A percentile compares a stretch with the other conserved stretches of the same genome.
Evolutionary conservation across 2,329 filamentous ascomycete genomes (phyloP).

Genomic region (Phaeophleospora eucalypticola): DNA sequence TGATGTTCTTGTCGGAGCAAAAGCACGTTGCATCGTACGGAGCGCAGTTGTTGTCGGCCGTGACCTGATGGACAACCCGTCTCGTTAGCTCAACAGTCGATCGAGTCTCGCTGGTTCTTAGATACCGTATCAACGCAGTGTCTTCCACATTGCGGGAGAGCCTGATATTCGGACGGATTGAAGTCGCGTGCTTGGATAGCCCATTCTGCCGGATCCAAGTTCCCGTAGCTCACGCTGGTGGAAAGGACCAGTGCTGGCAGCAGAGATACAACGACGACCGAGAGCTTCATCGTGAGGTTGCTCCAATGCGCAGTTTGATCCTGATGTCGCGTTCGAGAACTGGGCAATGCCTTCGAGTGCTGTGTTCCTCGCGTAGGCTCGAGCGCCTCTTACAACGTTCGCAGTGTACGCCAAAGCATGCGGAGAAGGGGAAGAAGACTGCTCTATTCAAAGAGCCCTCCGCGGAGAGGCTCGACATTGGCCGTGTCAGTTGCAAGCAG

Average conservation of each 20-base stretch:
- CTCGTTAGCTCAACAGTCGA: background rate
- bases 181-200: background rate
- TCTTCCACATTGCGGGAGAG: slow-evolving; percentile 1
- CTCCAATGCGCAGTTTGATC: background rate
- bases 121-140: slow-evolving; percentile 1
- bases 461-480: no score
- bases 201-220: background rate
- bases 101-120: background rate
- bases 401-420: no score
- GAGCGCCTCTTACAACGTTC: no score
- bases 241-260: background rate
- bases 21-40: background rate
- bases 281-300: background rate
- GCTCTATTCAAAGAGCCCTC: no score
- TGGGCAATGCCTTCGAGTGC: no score
- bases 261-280: background rate
- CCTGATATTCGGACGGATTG: slow-evolving; percentile 3
- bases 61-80: background rate
- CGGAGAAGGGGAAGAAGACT: no score
- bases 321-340: background rate
- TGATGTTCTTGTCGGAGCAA: slow-evolving; percentile 2
- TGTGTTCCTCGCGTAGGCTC: no score
- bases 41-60: slow-evolving; percentile 2
- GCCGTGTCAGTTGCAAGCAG: no score
- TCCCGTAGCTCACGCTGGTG: background rate